Conservation (phyloP, 1,284 basidiomycete genomes). For the Austroboletus niveus region DNA sequence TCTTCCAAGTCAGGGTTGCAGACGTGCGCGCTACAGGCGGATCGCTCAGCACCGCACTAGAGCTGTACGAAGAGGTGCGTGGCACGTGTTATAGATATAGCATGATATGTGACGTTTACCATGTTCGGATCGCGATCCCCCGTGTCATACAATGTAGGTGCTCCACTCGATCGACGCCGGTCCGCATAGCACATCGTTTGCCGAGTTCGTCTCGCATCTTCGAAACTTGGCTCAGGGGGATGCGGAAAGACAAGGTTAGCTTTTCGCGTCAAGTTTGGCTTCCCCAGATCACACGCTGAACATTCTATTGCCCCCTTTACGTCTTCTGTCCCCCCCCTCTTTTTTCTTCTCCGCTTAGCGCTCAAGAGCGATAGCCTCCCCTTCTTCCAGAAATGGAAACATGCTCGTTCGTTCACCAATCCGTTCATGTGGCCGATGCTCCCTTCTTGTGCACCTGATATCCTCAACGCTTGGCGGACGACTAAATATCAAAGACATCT, state of each 20-base stretch:
- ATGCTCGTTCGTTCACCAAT: constrained; percentile 31
- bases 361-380: constrained; percentile 20
- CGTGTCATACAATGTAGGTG: constrained; percentile 14
- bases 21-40: constrained; percentile 31
- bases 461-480: constrained; percentile 26
- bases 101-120: not conserved
- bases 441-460: constrained; percentile 24
- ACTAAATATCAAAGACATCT: constrained; percentile 27
- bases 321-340: not conserved
- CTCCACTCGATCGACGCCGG: constrained; percentile 19
- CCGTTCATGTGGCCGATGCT: constrained; percentile 34
- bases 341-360: constrained; percentile 8
- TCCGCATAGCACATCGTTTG: constrained; percentile 19
- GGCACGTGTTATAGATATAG: too few relatives aligned
- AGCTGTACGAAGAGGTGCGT: constrained; percentile 31
- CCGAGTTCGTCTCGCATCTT: constrained; percentile 23
- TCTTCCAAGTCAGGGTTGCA: constrained; percentile 32
- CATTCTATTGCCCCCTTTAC: not conserved
- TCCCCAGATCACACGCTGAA: constrained; percentile 2
- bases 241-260: constrained; percentile 27
- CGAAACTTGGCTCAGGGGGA: constrained; percentile 27
- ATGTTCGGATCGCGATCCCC: not conserved
- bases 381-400: constrained; percentile 34
- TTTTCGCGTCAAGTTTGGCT: not conserved
- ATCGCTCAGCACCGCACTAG: constrained; percentile 31